Evolutionary conservation across 2,329 filamentous ascomycete genomes (phyloP), one percentile per base, ranked within the genome.

Genomic region (Paecilomyces dactylethromorphus): DNA sequence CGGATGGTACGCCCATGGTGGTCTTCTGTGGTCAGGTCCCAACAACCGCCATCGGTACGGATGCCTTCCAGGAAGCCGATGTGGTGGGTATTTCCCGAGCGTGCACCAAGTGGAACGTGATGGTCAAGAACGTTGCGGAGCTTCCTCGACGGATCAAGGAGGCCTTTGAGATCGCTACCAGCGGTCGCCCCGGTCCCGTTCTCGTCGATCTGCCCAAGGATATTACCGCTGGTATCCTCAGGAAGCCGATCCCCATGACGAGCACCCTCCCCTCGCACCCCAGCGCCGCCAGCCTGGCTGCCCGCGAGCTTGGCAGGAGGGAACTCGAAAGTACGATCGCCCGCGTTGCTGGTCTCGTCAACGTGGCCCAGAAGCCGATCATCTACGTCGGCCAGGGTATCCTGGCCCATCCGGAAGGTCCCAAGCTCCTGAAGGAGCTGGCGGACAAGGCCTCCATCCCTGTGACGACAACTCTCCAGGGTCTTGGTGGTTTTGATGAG

Each of bases 61-160:
- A 97, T 74, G 91, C 92, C 58, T 97, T 97, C 83, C 94, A 99
- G 75, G 94, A 97, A 78, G 92, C 92, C 60, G 94, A 99, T 71
- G 87, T 96, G 35, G 82, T 97, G 60, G 93, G 93, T 66, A 97
- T 99, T 74, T 96, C 91, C 33, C 85, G 93, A 69, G 87, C 92
- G 21, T 97, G 92, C 82, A 97, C 92, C 66, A 97, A 97, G 81
- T 99, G 94, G 94, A 97, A 97, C 69, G 91, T 96, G 61, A 95
- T 97, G 92, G 91, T 97, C 54, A 97, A 95, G 83, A 93, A 88
- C 74, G 87, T 96, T 58, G 92, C 91, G 55, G 94, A 99, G 78
- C 82, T 99, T 58, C 94, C 94, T 55, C 86, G 90, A 68, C 86
- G 93, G 64, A 97, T 97, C 72, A 96, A 97, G 75, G 94, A 97